phyloP scores from a whole-genome alignment of 2,329 filamentous ascomycete genomes.

The Alternaria arbusti region DNA sequence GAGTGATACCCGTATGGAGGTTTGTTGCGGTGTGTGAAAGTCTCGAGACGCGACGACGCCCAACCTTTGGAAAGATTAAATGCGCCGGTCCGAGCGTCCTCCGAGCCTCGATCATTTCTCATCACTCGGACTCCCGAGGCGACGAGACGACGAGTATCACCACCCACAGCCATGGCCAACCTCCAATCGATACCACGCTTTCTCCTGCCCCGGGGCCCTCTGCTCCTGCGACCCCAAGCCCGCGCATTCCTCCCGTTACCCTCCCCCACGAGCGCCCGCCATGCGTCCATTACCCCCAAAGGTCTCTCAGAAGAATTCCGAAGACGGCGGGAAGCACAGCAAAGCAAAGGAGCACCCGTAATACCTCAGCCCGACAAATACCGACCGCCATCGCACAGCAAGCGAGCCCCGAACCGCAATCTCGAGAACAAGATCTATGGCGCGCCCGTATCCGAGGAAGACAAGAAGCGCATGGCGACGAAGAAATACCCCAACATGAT shows the following conservation, averaged over 20 bases:
- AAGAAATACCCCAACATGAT: conserved; percentile 89
- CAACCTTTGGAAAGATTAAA: not conserved
- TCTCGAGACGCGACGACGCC: not conserved
- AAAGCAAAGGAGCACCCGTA: conserved; percentile 55
- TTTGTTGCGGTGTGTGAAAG: not conserved
- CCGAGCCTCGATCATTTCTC: conserved; percentile 10
- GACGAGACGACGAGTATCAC: conserved; percentile 21
- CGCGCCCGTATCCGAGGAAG: conserved; percentile 69
- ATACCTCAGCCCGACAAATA: conserved; percentile 88
- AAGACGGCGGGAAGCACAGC: conserved; percentile 34
- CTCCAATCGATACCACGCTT: conserved; percentile 45
- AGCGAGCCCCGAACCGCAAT: conserved; percentile 66
- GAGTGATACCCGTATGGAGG: not conserved
- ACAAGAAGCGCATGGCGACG: conserved; percentile 69
- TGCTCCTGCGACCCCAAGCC: conserved; percentile 31
- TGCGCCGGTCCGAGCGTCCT: conserved; percentile 25
- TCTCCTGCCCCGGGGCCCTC: conserved; percentile 37
- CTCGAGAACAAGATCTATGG: conserved; percentile 73
- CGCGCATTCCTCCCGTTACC: conserved; percentile 25
- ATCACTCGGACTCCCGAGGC: conserved; percentile 26
- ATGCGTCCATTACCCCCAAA: conserved; percentile 40
- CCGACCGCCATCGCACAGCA: conserved; percentile 87
- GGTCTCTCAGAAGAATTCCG: conserved; percentile 42
- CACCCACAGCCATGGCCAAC: conserved; percentile 36
- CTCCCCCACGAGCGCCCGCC: conserved; percentile 28